Conservation (phyloP, 73 alveolate genomes). For the Tetrahymena borealis region DNA sequence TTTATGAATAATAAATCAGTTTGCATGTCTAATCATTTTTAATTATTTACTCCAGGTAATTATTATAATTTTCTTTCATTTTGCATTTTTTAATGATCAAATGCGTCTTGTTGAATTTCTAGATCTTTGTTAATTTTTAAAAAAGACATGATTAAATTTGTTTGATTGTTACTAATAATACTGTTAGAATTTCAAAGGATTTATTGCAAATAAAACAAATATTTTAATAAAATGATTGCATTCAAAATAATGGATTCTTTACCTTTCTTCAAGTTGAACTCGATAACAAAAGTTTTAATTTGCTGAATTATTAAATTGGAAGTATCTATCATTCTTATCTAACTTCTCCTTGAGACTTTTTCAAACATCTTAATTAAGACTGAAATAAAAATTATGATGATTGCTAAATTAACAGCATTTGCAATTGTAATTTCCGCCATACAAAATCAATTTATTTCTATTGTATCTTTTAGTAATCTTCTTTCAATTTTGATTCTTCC, state of each 20-base stretch:
- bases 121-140: too few relatives aligned
- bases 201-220: background rate
- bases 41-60: background rate
- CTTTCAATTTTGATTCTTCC: background rate
- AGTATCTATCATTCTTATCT: background rate
- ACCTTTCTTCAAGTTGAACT: background rate
- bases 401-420: background rate
- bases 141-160: background rate
- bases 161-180: background rate
- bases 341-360: background rate
- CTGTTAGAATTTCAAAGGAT: background rate
- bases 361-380: background rate
- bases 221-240: background rate
- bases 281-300: background rate
- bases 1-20: background rate
- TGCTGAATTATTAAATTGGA: background rate
- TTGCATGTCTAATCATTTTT: background rate
- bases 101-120: background rate
- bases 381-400: background rate
- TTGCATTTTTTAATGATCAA: background rate
- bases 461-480: background rate
- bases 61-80: background rate
- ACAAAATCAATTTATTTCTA: background rate
- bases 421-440: background rate
- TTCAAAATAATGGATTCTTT: background rate